A percentile compares a stretch with the other conserved stretches of the same genome.
Evolutionary conservation across 1,139 yeast genomes (phyloP).

Genomic region (Saccharomyces hybrid): DNA sequence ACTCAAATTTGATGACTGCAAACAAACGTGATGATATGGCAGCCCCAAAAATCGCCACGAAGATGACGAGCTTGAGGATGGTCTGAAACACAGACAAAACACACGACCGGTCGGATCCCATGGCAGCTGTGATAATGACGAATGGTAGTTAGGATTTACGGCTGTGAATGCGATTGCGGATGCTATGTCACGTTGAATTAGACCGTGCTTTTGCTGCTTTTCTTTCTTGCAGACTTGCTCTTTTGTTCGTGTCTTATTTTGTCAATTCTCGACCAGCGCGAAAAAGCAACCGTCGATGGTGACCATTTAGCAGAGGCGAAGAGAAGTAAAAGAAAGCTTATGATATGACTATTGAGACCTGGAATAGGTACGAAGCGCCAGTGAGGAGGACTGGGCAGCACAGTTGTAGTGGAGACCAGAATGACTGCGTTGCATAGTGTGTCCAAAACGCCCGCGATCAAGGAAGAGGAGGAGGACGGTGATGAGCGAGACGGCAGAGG

Average conservation of each 20-base stretch:
- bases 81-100: conserved; percentile 13
- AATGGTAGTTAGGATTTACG: background rate
- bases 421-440: background rate
- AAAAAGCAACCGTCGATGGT: background rate
- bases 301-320: background rate
- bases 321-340: background rate
- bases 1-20: conserved; percentile 80
- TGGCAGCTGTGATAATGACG: background rate
- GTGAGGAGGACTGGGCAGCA: background rate
- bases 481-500: conserved; percentile 7
- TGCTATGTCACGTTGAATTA: background rate
- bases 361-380: background rate
- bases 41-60: conserved; percentile 74
- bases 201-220: background rate
- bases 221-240: background rate
- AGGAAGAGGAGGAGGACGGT: conserved; percentile 15
- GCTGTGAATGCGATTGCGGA: background rate
- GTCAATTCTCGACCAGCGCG: background rate
- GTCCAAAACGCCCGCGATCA: conserved; percentile 11
- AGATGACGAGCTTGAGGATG: conserved; percentile 54
- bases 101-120: conserved; percentile 1
- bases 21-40: conserved; percentile 83
- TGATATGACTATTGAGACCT: background rate
- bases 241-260: background rate
- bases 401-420: background rate